These are phyloP conservation scores for Colletotrichum tofieldiae DNA, from an alignment of 2,329 filamentous ascomycete species.

Conservation along the genomic window DNA sequence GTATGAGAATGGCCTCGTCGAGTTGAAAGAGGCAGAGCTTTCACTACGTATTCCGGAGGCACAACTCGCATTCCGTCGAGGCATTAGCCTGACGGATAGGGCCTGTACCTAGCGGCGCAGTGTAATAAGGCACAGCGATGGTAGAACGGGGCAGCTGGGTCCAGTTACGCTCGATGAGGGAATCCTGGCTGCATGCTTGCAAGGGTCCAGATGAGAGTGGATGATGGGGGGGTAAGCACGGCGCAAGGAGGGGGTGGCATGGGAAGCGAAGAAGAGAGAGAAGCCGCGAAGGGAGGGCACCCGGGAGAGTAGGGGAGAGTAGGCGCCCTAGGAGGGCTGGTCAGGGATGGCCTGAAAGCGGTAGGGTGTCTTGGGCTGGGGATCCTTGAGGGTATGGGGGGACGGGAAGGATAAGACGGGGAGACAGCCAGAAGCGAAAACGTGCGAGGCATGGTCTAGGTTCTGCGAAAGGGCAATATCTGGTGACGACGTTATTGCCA, in stretches of 20 bases:
- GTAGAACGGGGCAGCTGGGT: conserved; percentile 36
- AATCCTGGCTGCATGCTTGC: conserved; percentile 41
- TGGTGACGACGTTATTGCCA: conserved; percentile 19
- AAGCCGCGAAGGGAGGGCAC: conserved; percentile 35
- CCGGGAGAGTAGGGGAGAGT: conserved; percentile 7
- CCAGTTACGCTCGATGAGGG: conserved; percentile 41
- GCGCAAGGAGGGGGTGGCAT: conserved; percentile 24
- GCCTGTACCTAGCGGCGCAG: conserved; percentile 37
- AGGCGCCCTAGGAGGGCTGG: conserved; percentile 33
- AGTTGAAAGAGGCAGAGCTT: conserved; percentile 30
- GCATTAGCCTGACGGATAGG: conserved; percentile 40
- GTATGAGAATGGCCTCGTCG: conserved; percentile 29
- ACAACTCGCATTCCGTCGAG: conserved; percentile 36
- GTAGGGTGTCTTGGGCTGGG: conserved; percentile 17
- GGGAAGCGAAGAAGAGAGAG: conserved; percentile 20
- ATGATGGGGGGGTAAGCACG: conserved; percentile 15
- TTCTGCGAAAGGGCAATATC: conserved; percentile 26
- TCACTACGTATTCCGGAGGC: conserved; percentile 28
- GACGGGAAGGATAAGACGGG: conserved; percentile 44
- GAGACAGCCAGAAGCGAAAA: conserved; percentile 40
- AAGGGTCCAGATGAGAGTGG: conserved; percentile 28
- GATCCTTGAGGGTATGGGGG: conserved; percentile 38
- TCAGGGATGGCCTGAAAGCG: conserved; percentile 34
- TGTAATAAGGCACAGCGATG: conserved; percentile 42
- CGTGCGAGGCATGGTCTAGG: conserved; percentile 43